Evolutionary conservation across 2,329 filamentous ascomycete genomes (phyloP).

Genomic region (Sarocladium brachiariae): DNA sequence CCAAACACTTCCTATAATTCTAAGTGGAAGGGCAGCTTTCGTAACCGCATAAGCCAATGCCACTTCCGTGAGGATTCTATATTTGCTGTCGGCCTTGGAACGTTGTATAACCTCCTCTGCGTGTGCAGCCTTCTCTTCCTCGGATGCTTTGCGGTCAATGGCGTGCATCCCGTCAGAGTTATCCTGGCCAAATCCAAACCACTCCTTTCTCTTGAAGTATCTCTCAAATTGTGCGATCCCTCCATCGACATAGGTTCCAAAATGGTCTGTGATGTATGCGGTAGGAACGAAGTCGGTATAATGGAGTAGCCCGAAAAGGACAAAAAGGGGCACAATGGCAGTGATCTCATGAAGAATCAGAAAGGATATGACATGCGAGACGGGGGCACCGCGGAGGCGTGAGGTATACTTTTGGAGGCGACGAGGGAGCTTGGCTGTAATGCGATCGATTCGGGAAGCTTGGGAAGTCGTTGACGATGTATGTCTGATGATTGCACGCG

Average conservation of each 20-base stretch:
- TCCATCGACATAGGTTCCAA: conserved; percentile 45
- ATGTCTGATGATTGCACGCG: neutral
- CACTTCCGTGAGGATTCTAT: conserved; percentile 58
- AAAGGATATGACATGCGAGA: conserved; percentile 80
- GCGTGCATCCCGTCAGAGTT: conserved; percentile 18
- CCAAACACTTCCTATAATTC: conserved; percentile 76
- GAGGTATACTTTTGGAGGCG: conserved; percentile 63
- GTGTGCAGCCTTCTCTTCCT: conserved; percentile 10
- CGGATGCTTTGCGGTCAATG: neutral
- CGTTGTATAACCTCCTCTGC: conserved; percentile 25
- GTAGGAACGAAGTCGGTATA: conserved; percentile 68
- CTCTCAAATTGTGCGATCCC: conserved; percentile 68
- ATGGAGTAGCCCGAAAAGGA: conserved; percentile 71
- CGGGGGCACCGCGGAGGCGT: conserved; percentile 66
- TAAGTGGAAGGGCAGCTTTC: conserved; percentile 72
- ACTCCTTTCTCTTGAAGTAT: conserved; percentile 73
- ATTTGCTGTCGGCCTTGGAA: conserved; percentile 37
- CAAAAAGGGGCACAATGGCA: conserved; percentile 71
- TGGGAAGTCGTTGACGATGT: conserved; percentile 12
- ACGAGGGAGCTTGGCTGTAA: conserved; percentile 51
- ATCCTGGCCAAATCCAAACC: conserved; percentile 58
- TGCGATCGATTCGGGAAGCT: conserved; percentile 33
- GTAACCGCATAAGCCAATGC: conserved; percentile 88
- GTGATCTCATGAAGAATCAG: conserved; percentile 88
- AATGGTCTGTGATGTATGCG: conserved; percentile 41